Base-by-base conservation (phyloP, 306 rosid genomes). In the Trichosanthes truncata region DNA sequence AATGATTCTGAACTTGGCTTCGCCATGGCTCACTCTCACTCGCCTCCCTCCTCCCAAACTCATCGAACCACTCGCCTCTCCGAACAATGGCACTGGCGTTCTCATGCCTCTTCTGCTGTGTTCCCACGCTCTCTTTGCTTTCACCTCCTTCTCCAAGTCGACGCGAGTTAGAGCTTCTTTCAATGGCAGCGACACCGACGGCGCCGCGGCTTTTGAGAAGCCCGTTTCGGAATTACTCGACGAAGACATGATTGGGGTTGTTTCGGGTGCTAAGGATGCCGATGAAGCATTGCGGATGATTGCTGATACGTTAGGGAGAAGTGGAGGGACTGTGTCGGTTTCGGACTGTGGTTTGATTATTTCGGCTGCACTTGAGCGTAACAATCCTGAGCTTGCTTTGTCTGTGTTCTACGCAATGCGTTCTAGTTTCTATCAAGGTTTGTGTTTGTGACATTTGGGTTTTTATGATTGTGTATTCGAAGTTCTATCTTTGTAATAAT, bases 341-440 rank as follows among this genome's bases (percentile, higher is more conserved):
- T 56, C 87, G 9, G 97, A 92, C 73, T 89, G 91, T 80, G 82
- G 90, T 77, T 74, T 84, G 76, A 86, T 95, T 14, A 84, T 92
- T 4, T 77, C 93, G 7, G 91, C 93, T 6, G 91, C 97, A 1
- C 91, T 95, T 79, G 83, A 84, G 40, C 84, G 93, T 48, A 91
- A 84, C 78, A 93, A 95, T 78, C 83, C 81, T 4, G 92, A 89
- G 60, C 83, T 95, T 80, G 93, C 97, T 41, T 80, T 92, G 80
- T 91, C 97, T 13, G 79, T 92, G 83, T 95, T 93, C 87, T 86
- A 91, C 65, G 90, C 91, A 72, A 93, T 93, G 97, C 97, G 97
- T 20, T 76, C 93, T 56, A 92, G 87, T 80, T 85, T 91, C 29
- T 87, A 89, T 84, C 87, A 83, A 87, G 90, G 96, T 91, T n/a